Conservation (phyloP, 768 basidiomycete species). For the Tricholoma furcatifolium region DNA sequence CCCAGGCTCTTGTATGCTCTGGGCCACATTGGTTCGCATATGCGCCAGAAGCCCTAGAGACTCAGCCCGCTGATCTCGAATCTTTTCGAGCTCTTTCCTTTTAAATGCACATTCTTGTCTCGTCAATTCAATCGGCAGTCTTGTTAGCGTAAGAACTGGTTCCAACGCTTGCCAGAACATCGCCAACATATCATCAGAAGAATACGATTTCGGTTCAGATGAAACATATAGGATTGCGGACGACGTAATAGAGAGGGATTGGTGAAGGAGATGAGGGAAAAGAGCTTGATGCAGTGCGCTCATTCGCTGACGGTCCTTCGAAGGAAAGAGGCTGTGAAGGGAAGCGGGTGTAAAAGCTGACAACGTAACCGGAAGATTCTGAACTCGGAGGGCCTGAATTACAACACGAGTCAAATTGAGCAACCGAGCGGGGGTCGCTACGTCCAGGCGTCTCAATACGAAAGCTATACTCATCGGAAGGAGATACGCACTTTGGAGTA, state of each 20-base stretch:
- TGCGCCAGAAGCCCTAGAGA: conserved; percentile 61
- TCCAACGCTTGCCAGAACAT: conserved; percentile 16
- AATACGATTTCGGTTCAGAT: neutral
- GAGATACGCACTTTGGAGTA: conserved; percentile 71
- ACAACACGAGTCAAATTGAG: conserved; percentile 36
- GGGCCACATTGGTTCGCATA: conserved; percentile 46
- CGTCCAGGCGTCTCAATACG: neutral
- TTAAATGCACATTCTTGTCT: conserved; percentile 68
- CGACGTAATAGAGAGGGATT: conserved; percentile 16
- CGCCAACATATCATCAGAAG: conserved; percentile 7
- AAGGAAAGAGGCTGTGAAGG: conserved; percentile 47
- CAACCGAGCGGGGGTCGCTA: conserved; percentile 48
- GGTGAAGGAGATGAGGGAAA: conserved; percentile 55
- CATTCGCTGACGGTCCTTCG: conserved; percentile 43
- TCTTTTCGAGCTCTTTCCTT: conserved; percentile 53
- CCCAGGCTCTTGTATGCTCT: conserved; percentile 25
- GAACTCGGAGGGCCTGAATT: conserved; percentile 38
- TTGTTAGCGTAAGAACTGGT: conserved; percentile 25
- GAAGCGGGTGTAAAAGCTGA: conserved; percentile 48
- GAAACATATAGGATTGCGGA: conserved; percentile 16
- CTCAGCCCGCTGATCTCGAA: conserved; percentile 69
- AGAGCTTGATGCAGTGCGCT: conserved; percentile 53
- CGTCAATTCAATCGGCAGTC: conserved; percentile 60
- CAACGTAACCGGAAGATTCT: conserved; percentile 43
- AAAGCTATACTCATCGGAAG: neutral